phyloP scores from a whole-genome alignment of 805 yeast genomes.

The Torulaspora quercuum region DNA sequence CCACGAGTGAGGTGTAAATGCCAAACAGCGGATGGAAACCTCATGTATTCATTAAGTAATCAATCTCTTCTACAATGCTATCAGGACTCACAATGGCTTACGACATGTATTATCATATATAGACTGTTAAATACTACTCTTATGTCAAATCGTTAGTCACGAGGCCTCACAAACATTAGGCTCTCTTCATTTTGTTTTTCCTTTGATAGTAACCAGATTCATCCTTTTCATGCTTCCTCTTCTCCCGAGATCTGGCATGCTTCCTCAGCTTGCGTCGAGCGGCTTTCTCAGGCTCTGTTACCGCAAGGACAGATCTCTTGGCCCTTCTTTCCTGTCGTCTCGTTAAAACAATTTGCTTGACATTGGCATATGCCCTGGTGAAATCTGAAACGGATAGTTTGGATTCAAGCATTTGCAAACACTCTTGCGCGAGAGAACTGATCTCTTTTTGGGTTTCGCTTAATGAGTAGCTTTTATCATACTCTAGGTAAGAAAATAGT shows the following conservation, averaged over 20 bases:
- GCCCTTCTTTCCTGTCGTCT: conserved; percentile 75
- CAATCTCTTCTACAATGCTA: no score
- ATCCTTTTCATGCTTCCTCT: conserved; percentile 70
- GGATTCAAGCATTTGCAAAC: conserved; percentile 60
- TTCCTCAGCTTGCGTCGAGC: conserved; percentile 74
- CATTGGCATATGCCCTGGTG: conserved; percentile 55
- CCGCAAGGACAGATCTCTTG: conserved; percentile 69
- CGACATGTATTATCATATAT: no score
- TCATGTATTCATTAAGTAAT: no score
- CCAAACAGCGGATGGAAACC: no score
- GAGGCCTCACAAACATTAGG: conserved; percentile 10
- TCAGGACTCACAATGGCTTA: no score
- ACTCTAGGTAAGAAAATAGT: conserved; percentile 47
- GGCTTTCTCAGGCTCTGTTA: conserved; percentile 76
- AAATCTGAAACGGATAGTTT: conserved; percentile 72
- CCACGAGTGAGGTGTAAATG: conserved; percentile 14
- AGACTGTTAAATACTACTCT: conserved; percentile 1
- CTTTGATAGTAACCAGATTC: conserved; percentile 71
- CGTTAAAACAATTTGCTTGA: conserved; percentile 54
- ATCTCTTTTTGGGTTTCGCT: conserved; percentile 51
- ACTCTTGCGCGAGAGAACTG: conserved; percentile 53
- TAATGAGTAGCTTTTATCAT: conserved; percentile 29
- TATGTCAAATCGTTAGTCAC: conserved; percentile 1
- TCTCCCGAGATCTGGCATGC: conserved; percentile 71
- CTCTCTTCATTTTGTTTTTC: conserved; percentile 48